Evolutionary conservation across 1,139 yeast species (phyloP).

Genomic region (Arxiozyma bovina): DNA sequence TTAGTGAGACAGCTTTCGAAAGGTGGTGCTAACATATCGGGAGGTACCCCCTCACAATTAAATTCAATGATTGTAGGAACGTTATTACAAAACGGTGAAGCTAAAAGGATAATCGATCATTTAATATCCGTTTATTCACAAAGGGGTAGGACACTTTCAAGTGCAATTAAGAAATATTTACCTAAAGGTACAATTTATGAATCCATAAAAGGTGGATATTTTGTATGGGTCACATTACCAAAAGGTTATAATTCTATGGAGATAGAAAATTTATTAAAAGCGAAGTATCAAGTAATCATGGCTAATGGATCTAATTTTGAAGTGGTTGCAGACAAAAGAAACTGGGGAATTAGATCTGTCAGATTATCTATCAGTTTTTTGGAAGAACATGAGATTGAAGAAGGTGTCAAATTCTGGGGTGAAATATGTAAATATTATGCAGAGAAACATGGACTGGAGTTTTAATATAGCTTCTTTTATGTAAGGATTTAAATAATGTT

Average conservation of each 20-base stretch:
- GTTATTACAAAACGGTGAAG: slow-evolving; percentile 43
- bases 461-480: background rate
- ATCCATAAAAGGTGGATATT: slow-evolving; percentile 84
- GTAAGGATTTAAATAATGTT: no score
- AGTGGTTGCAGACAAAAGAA: slow-evolving; percentile 48
- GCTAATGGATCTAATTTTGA: slow-evolving; percentile 74
- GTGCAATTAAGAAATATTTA: slow-evolving; percentile 39
- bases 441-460: background rate
- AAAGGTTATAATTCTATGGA: slow-evolving; percentile 39
- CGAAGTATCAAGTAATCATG: slow-evolving; percentile 44
- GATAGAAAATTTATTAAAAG: slow-evolving; percentile 38
- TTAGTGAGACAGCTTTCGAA: slow-evolving; percentile 56
- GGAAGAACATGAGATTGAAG: slow-evolving; percentile 40
- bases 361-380: slow-evolving; percentile 58
- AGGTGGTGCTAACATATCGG: slow-evolving; percentile 80
- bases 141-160: slow-evolving; percentile 41
- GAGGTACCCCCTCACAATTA: slow-evolving; percentile 83
- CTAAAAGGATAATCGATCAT: slow-evolving; percentile 42
- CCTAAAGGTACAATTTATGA: slow-evolving; percentile 45
- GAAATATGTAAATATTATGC: slow-evolving; percentile 34
- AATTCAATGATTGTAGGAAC: slow-evolving; percentile 63
- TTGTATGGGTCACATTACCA: slow-evolving; percentile 71
- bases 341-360: slow-evolving; percentile 54
- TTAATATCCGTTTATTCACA: slow-evolving; percentile 41
- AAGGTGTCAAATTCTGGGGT: slow-evolving; percentile 64